Evolutionary conservation across 2,329 filamentous ascomycete genomes (phyloP), one percentile per base, ranked within the genome.

Genomic region (Aspergillus vadensis): DNA sequence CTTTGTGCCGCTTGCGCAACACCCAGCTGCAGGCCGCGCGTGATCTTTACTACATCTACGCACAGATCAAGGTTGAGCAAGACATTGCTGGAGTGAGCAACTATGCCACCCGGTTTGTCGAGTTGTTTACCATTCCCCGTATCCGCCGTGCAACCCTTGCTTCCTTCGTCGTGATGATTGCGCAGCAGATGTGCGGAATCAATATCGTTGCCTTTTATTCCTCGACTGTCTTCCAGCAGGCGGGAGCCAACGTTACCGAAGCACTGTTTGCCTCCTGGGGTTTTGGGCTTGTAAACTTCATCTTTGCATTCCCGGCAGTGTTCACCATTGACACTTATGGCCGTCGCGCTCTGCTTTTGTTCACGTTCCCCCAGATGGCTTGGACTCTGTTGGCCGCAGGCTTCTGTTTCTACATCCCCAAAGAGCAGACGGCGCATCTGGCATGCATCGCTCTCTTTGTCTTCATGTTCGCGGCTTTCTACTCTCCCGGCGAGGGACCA

Each of bases 151-250:
- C 92, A 2, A 93, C 88, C 3, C 81, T 90, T 30, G 91, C 91
- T 5, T 89, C 91, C 0, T 90, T 88, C 65, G 86, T 87, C 1
- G 90, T 94, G 66, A 96, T 96, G 91, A 87, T 90, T 68, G 87
- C 86, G 0, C 88, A 90, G 74, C 87, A 90, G 73, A 87, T 90
- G 83, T 89, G 87, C 67, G 85, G 84, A 76, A 82, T 90, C 74
- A 91, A 91, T 71, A 89, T 91, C 59, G 89, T 92, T 58, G 87
- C 89, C 0, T 92, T 92, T 74, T 92, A 92, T 75, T 89, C 86
- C 0, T 87, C 86, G 0, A 88, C 86, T 2, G 74, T 82, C 49
- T 82, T 83, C 55, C 57, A 58, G 5, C 73, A 88, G 1, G 83
- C 88, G 2, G 87, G 87, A 4, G 85, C 86, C 38, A 74, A 61